Percentiles rank a stretch among this genome's conserved stretches.
Conservation (phyloP, 805 yeast species). For the Metschnikowia gelsemii region DNA sequence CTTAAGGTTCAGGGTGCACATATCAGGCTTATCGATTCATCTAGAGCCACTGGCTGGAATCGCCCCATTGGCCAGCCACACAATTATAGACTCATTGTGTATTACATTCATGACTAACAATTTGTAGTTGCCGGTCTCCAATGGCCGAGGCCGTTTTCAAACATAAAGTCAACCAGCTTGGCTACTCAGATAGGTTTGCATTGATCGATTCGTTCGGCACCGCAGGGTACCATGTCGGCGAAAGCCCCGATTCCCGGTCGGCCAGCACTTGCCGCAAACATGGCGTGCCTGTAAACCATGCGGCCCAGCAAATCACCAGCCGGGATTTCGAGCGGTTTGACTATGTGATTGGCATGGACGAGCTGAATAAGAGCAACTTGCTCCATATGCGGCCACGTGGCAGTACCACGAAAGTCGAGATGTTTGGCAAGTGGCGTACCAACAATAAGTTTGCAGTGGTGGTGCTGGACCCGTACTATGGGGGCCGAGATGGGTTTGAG, state of each 20-base stretch:
- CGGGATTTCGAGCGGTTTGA: conserved; percentile 58
- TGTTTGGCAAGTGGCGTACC: conserved; percentile 83
- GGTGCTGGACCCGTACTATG: conserved; percentile 92
- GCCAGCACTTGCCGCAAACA: conserved; percentile 63
- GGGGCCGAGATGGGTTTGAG: conserved; percentile 82
- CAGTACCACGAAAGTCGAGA: conserved; percentile 47
- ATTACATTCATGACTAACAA: conserved; percentile 21
- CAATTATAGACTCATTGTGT: too few species aligned
- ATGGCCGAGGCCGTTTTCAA: conserved; percentile 95
- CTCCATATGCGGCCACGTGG: conserved; percentile 52
- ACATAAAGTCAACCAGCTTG: conserved; percentile 55
- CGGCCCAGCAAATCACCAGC: conserved; percentile 64
- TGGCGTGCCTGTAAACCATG: conserved; percentile 72
- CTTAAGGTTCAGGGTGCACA: too few species aligned
- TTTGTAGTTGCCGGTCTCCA: conserved; percentile 80
- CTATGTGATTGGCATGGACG: conserved; percentile 71
- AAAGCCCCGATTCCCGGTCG: conserved; percentile 75
- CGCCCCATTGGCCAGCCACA: background rate
- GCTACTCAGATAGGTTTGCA: conserved; percentile 44
- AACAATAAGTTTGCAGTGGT: conserved; percentile 49
- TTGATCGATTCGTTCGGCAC: conserved; percentile 88
- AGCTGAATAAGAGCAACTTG: conserved; percentile 53
- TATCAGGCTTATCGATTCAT: too few species aligned
- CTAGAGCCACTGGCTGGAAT: background rate
- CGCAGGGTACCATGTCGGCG: conserved; percentile 80